phyloP scores from a whole-genome alignment of 352 stramenopile genomes.

The Phytophthora pisi region DNA sequence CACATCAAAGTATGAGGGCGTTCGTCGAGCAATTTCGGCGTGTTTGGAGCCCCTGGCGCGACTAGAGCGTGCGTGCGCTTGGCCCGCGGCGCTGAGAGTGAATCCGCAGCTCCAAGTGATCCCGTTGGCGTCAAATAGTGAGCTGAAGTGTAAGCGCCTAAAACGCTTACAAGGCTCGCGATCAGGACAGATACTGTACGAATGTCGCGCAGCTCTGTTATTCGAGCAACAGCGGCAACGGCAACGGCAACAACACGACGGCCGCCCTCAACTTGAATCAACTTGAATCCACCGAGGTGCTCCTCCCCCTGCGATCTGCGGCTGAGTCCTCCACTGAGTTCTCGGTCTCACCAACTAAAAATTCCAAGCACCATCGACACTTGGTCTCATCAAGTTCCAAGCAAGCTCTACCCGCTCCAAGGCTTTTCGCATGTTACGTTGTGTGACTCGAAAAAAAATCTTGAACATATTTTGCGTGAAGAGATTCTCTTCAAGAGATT shows the following conservation, averaged over 20 bases:
- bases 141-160: neutral
- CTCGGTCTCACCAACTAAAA: constrained; percentile 3
- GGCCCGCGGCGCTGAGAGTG: neutral
- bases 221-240: constrained; percentile 1
- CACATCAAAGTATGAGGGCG: constrained; percentile 34
- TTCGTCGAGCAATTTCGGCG: constrained; percentile 2
- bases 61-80: constrained; percentile 6
- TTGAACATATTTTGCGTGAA: no score
- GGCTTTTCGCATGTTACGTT: neutral
- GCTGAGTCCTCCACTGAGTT: constrained; percentile 17
- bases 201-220: constrained; percentile 1
- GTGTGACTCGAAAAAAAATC: neutral
- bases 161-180: constrained; percentile 5
- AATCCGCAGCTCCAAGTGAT: neutral
- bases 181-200: neutral
- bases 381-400: neutral
- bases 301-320: constrained; percentile 25
- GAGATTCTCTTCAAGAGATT: no score
- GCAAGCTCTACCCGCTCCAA: neutral
- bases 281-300: constrained; percentile 18
- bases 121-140: no score
- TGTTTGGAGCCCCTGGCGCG: neutral
- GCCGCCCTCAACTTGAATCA: constrained; percentile 22
- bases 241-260: constrained; percentile 26
- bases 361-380: neutral